Evolutionary conservation across 2,329 filamentous ascomycete genomes (phyloP), one percentile per base, ranked within the genome.

Genomic region (Didymella segeticola): DNA sequence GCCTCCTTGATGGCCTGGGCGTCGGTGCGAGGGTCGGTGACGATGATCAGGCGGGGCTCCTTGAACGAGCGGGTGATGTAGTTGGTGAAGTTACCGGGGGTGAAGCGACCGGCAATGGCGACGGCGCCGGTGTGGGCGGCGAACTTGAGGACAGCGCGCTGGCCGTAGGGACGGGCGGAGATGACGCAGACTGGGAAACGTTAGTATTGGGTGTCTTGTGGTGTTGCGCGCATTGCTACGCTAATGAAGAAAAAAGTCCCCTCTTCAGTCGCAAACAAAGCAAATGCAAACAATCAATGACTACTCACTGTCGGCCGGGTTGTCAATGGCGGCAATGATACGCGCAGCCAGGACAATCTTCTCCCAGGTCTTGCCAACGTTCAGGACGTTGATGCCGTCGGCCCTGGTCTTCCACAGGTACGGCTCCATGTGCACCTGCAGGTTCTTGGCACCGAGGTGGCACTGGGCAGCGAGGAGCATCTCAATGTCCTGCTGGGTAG

Each of bases 31-130:
- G 95, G 95, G 82, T 99, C 95, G 83, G 95, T 99, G 77, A 99
- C 95, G 79, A 99, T 88, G 82, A 99, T 98, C 78, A 99, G 87
- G 81, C 96, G 96, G 78, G 95, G 95, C 86, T 99, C 95, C 89
- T 97, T 97, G 92, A 99, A 99, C 67, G 95, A 98, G 77, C 95
- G 93, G 82, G 96, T 99, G 89, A 99, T 99, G 90, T 99, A 99
- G 89, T 99, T 99, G 87, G 95, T 99, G 89, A 99, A 99, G 82
- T 93, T 96, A 90, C 95, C 95, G 79, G 95, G 95, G 78, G 95
- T 99, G 90, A 99, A 99, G 80, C 95, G 95, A 84, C 95, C 95
- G 76, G 95, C 96, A 77, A 99, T 99, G 80, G 95, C 90, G 76
- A 92, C 90, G 76, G 96, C 93, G 79, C 95, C 95, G 69, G 95